Conservation (phyloP, 2,329 filamentous ascomycete species). For the Rutstroemia sp. region DNA sequence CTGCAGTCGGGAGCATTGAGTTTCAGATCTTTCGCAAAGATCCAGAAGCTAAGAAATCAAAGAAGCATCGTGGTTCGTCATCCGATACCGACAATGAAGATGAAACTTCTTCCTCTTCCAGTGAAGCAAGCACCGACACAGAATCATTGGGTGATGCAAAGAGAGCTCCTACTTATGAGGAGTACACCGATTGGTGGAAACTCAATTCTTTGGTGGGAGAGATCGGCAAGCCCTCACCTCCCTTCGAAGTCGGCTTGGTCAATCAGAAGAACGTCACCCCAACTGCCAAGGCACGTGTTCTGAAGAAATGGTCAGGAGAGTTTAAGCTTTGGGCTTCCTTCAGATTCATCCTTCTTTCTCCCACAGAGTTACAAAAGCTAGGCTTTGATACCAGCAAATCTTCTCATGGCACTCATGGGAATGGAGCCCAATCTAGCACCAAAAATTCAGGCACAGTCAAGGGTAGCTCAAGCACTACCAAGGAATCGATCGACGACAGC, state of each 20-base stretch:
- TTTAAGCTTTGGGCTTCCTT: slow-evolving; percentile 17
- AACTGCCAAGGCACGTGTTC: slow-evolving; percentile 11
- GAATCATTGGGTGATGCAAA: background rate
- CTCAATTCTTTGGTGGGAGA: slow-evolving; percentile 8
- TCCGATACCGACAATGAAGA: background rate
- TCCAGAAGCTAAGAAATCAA: background rate
- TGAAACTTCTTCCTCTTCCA: background rate
- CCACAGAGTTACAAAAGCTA: slow-evolving; percentile 8
- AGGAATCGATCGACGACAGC: background rate
- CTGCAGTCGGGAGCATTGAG: slow-evolving; percentile 8
- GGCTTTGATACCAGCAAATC: slow-evolving; percentile 6
- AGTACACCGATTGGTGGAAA: slow-evolving; percentile 15
- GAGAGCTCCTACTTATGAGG: slow-evolving; percentile 16
- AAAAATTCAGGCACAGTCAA: background rate
- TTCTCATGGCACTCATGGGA: background rate
- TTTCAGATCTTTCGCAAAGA: slow-evolving; percentile 10
- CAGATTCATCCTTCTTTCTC: slow-evolving; percentile 15
- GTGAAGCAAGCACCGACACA: background rate
- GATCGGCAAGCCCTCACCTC: slow-evolving; percentile 5
- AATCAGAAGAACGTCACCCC: slow-evolving; percentile 1
- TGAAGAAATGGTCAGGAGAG: slow-evolving; percentile 8
- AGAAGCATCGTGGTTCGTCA: background rate
- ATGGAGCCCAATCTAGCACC: background rate
- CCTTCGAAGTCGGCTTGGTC: slow-evolving; percentile 18
- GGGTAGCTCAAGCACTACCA: background rate